Percentiles rank a stretch among this genome's conserved stretches.
phyloP scores from a whole-genome alignment of 2,329 filamentous ascomycete genomes.

The Aspergillus arachidicola region DNA sequence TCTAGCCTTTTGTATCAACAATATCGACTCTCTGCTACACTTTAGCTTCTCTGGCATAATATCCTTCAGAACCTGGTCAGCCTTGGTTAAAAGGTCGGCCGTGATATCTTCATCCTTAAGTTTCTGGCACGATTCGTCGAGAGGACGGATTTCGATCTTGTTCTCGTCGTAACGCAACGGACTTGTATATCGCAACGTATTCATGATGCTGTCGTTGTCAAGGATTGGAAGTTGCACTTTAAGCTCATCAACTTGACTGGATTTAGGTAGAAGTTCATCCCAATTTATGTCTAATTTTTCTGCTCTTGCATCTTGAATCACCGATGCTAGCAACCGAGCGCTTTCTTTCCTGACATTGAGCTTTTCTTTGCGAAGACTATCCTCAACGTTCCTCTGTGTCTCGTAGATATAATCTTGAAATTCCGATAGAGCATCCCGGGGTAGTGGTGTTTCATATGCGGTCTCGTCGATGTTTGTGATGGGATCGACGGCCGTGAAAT shows the following conservation, averaged over 20 bases:
- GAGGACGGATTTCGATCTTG: neutral
- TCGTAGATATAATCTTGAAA: slow-evolving; percentile 18
- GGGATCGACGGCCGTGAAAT: slow-evolving; percentile 38
- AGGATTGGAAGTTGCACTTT: slow-evolving; percentile 54
- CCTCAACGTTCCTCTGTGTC: slow-evolving; percentile 14
- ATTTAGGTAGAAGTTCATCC: slow-evolving; percentile 24
- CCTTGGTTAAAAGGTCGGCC: neutral
- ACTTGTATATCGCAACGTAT: slow-evolving; percentile 42
- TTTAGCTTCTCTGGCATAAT: slow-evolving; percentile 28
- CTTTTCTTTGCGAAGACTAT: slow-evolving; percentile 32
- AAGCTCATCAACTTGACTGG: slow-evolving; percentile 26
- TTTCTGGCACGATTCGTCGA: neutral
- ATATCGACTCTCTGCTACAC: slow-evolving; percentile 25
- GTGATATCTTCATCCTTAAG: neutral
- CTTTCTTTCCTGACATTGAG: slow-evolving; percentile 35
- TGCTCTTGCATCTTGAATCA: slow-evolving; percentile 23
- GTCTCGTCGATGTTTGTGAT: slow-evolving; percentile 18
- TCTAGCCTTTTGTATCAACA: slow-evolving; percentile 33
- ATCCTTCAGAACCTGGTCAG: slow-evolving; percentile 4
- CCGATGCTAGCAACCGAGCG: slow-evolving; percentile 33
- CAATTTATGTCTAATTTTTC: slow-evolving; percentile 18
- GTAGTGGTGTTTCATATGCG: slow-evolving; percentile 11
- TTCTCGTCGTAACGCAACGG: slow-evolving; percentile 9
- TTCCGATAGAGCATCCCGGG: slow-evolving; percentile 24
- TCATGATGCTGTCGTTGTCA: slow-evolving; percentile 40